A percentile compares a stretch with the other conserved stretches of the same genome.
Evolutionary conservation across 1,139 yeast species (phyloP).

Genomic region (Debaryomycetaceae sp.): DNA sequence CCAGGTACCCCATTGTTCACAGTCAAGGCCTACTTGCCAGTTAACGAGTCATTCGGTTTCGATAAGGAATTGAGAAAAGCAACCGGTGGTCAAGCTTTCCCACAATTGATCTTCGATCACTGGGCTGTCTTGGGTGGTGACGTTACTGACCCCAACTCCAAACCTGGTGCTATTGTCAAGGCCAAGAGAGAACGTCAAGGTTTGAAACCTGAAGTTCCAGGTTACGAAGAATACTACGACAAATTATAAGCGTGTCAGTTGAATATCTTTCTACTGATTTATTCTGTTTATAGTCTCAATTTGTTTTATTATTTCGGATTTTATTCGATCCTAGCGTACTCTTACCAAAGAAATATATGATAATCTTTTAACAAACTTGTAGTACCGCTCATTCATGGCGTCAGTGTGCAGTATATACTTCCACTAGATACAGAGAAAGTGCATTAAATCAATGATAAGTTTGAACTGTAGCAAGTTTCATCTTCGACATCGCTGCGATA

Average conservation of each 20-base stretch:
- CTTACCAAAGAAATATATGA: neutral
- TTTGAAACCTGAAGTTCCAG: slow-evolving; percentile 96
- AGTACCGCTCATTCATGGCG: no score
- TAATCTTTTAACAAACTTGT: no score
- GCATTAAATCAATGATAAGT: no score
- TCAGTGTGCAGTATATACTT: no score
- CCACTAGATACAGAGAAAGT: no score
- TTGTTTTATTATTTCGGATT: slow-evolving; percentile 1
- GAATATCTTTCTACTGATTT: slow-evolving; percentile 1
- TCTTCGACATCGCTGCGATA: no score
- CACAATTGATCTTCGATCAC: slow-evolving; percentile 99
- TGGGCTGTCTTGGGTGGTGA: slow-evolving; percentile 92
- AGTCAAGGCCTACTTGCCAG: slow-evolving; percentile 99
- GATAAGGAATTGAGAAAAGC: slow-evolving; percentile 99
- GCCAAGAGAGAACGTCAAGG: slow-evolving; percentile 97
- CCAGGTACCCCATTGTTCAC: slow-evolving; percentile 99
- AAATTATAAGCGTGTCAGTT: slow-evolving; percentile 64
- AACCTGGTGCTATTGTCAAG: slow-evolving; percentile 91
- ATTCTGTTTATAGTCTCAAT: slow-evolving; percentile 5
- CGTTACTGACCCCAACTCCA: slow-evolving; percentile 86
- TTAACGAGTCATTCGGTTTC: slow-evolving; percentile 99
- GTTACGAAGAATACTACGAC: slow-evolving; percentile 99
- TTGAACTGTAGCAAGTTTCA: no score
- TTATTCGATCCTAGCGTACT: neutral
- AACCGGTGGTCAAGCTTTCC: slow-evolving; percentile 99